Base-by-base conservation (phyloP, 768 basidiomycete species). In the Gloeopeniophorella convolvens region DNA sequence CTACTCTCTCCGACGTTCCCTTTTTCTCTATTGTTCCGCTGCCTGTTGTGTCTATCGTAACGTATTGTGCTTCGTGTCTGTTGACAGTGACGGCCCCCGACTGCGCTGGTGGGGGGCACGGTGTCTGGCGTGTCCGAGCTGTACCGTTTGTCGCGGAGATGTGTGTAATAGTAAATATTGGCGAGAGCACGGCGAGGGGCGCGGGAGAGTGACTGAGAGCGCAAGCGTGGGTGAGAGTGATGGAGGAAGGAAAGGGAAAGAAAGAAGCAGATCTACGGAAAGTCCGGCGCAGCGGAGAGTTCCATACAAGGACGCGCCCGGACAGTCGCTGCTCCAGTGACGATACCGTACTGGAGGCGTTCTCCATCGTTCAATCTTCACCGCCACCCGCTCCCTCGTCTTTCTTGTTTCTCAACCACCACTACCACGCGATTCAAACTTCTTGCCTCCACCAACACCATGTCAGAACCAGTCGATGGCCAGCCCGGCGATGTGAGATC, bases 91-190 rank as follows among this genome's bases (percentile, higher is more conserved):
- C 51, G 34, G 46, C 51, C 51, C 33, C 46, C 48, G 48, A 48
- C 41, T 48, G 45, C 51, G 51, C 51, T 39, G 16, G 41, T 48
- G 46, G 46, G 51, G 42, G 42, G 39, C 41, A 48, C 42, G 35
- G 35, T 53, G 43, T 53, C 35, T 53, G 42, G 34, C 42, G 26
- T 40, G 44, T 33, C 43, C 41, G 28, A 39, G 45, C 45, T 48
- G 45, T 52, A 33, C 13, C 40, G 32, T 47, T 46, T 9, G 30
- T 35, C 16, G 16, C 47, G 45, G 51, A 35, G 30, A n/a, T n/a
- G 50, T 35, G 45, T 53, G 51, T 53, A 53, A 53, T 53, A 48
- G 46, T 53, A 53, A 53, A 48, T 53, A 48, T 53, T 42, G 51
- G 48, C 13, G 40, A 53, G n/a, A n/a, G n/a, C n/a, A n/a, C n/a